phyloP scores from a whole-genome alignment of 371 early-diverging fungal genomes.

The Funneliformis caledonium region DNA sequence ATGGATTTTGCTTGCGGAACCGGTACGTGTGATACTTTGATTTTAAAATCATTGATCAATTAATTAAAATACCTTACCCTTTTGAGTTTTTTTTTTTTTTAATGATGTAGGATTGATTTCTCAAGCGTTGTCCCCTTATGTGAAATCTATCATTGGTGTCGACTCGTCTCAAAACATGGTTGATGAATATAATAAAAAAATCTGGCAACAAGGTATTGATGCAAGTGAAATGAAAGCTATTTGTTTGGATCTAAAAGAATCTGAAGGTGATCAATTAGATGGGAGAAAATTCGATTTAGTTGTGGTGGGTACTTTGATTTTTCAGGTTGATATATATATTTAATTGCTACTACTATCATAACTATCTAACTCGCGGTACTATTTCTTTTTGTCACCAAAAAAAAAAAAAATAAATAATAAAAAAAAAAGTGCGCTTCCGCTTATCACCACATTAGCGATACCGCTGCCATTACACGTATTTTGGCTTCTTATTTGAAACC shows the following conservation, averaged over 20 bases:
- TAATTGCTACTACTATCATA: background rate
- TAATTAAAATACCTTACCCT: background rate
- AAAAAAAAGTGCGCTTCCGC: conserved; percentile 33
- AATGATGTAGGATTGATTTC: conserved; percentile 31
- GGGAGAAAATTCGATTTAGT: conserved; percentile 38
- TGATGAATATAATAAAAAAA: conserved; percentile 34
- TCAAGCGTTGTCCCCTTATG: conserved; percentile 17
- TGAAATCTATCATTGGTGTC: conserved; percentile 31
- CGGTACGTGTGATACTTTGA: background rate
- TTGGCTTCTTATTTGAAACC: conserved; percentile 36
- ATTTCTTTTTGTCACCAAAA: background rate
- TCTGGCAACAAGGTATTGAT: conserved; percentile 30
- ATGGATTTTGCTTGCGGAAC: conserved; percentile 40
- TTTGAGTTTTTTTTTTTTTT: background rate
- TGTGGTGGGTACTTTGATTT: conserved; percentile 10
- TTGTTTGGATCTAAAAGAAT: conserved; percentile 31
- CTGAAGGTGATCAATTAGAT: conserved; percentile 29
- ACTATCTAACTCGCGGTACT: background rate
- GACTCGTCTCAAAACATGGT: conserved; percentile 29
- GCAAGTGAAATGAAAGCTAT: conserved; percentile 38
- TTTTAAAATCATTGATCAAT: background rate
- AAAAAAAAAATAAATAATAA: too few relatives aligned
- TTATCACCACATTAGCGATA: conserved; percentile 30
- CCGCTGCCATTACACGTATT: background rate
- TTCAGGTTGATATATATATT: background rate